These are phyloP conservation scores for Ampelocalamus luodianensis DNA, from an alignment of 176 grass and related monocot genomes.

Conservation along the genomic window DNA sequence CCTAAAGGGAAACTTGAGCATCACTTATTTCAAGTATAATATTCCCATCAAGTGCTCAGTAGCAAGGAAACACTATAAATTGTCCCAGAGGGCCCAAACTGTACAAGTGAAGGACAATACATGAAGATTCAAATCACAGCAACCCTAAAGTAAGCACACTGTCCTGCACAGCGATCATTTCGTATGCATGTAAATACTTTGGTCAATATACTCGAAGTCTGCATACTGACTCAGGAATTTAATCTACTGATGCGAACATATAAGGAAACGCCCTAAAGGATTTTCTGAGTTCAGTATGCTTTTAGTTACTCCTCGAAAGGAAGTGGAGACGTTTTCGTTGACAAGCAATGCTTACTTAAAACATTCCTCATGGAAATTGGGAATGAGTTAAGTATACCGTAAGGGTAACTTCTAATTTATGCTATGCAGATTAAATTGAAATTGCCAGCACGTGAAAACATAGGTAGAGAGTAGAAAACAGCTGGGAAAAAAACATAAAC, in stretches of 20 bases:
- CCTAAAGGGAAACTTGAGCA: constrained; percentile 8
- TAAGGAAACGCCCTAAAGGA: background rate
- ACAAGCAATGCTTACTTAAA: background rate
- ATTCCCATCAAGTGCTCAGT: constrained; percentile 2
- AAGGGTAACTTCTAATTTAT: constrained; percentile 18
- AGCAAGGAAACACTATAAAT: background rate
- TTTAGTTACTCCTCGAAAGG: background rate
- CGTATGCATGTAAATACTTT: constrained; percentile 1
- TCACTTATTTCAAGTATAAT: background rate
- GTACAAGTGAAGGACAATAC: constrained; percentile 14
- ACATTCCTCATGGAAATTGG: background rate
- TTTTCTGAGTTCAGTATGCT: background rate
- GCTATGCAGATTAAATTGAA: constrained; percentile 32
- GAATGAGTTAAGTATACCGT: background rate
- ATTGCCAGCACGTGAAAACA: constrained; percentile 18
- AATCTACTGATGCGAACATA: constrained; percentile 23
- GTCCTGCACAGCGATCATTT: constrained; percentile 10
- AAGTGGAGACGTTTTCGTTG: background rate
- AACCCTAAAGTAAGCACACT: constrained; percentile 13
- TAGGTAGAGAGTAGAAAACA: background rate
- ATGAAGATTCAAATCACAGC: background rate
- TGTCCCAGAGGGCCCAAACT: background rate
- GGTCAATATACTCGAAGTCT: background rate
- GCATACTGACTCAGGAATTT: background rate
- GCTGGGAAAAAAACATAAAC: background rate